These are phyloP conservation scores for Lactarius hengduanensis DNA, from an alignment of 768 basidiomycete species.

Conservation along the genomic window DNA sequence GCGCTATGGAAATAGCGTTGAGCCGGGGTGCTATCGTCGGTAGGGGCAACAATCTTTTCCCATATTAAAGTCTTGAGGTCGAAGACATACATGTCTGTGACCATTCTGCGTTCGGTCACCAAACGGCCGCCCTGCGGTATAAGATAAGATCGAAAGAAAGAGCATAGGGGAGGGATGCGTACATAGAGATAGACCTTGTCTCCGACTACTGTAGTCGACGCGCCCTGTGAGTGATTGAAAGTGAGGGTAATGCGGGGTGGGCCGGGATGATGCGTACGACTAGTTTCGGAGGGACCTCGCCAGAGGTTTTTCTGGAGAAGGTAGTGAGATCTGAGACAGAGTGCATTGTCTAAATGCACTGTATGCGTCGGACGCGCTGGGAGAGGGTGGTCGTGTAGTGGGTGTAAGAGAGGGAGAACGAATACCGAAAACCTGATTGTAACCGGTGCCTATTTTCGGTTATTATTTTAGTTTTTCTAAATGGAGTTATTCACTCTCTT, in stretches of 20 bases:
- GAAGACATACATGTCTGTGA: slow-evolving; percentile 87
- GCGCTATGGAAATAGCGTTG: slow-evolving; percentile 95
- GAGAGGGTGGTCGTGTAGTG: neutral
- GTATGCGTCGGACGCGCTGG: neutral
- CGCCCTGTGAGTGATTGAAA: slow-evolving; percentile 51
- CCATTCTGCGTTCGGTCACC: slow-evolving; percentile 84
- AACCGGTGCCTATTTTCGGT: neutral
- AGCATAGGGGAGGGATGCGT: slow-evolving; percentile 33
- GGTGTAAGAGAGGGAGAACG: neutral
- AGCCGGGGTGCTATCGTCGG: slow-evolving; percentile 70
- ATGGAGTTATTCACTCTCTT: neutral
- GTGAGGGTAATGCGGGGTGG: neutral
- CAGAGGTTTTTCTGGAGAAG: slow-evolving; percentile 76
- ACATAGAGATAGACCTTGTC: slow-evolving; percentile 90
- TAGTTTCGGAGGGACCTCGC: slow-evolving; percentile 85
- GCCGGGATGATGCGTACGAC: slow-evolving; percentile 55
- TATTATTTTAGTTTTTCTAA: neutral
- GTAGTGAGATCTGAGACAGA: slow-evolving; percentile 91
- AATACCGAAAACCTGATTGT: neutral
- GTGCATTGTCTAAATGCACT: slow-evolving; percentile 45
- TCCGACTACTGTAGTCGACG: slow-evolving; percentile 87
- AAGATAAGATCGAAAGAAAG: slow-evolving; percentile 4
- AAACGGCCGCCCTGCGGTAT: slow-evolving; percentile 72
- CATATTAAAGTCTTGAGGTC: slow-evolving; percentile 80
- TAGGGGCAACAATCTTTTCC: slow-evolving; percentile 60